Conservation (phyloP, 1,284 basidiomycete genomes). For the Dichomitus squalens region DNA sequence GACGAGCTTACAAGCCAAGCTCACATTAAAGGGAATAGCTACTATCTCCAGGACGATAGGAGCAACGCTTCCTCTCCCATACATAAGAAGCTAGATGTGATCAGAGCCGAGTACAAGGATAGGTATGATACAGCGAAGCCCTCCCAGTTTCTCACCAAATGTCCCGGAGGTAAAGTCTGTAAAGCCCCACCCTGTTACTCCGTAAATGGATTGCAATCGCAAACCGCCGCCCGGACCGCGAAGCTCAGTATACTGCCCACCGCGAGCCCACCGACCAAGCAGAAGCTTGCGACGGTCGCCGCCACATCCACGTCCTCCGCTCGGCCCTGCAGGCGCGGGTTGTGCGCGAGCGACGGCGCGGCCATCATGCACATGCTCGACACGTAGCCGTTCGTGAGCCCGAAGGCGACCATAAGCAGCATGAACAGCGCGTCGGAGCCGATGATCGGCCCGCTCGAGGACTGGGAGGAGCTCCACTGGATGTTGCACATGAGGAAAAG, state of each 20-base stretch:
- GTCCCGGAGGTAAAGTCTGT: background rate
- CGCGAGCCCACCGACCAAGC: conserved; percentile 74
- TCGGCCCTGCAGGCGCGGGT: conserved; percentile 61
- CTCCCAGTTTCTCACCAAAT: background rate
- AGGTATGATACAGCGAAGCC: background rate
- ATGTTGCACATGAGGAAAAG: conserved; percentile 86
- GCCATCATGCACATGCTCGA: conserved; percentile 73
- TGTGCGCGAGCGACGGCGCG: conserved; percentile 73
- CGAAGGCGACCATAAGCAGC: conserved; percentile 71
- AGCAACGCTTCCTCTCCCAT: background rate
- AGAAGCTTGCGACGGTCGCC: conserved; percentile 80
- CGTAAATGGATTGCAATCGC: conserved; percentile 71
- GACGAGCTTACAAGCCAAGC: background rate
- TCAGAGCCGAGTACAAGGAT: background rate
- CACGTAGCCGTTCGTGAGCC: conserved; percentile 78
- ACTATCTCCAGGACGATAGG: background rate
- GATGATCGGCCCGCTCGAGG: conserved; percentile 50
- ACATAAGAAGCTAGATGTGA: background rate
- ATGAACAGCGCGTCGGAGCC: conserved; percentile 78
- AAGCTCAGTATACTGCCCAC: conserved; percentile 80
- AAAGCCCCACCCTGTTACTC: conserved; percentile 8
- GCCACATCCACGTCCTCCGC: conserved; percentile 82
- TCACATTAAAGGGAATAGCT: no score
- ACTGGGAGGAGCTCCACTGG: conserved; percentile 43
- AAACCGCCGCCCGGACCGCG: conserved; percentile 67